Evolutionary conservation across 2,329 filamentous ascomycete species (phyloP).

Genomic region (Apiospora malaysiana): DNA sequence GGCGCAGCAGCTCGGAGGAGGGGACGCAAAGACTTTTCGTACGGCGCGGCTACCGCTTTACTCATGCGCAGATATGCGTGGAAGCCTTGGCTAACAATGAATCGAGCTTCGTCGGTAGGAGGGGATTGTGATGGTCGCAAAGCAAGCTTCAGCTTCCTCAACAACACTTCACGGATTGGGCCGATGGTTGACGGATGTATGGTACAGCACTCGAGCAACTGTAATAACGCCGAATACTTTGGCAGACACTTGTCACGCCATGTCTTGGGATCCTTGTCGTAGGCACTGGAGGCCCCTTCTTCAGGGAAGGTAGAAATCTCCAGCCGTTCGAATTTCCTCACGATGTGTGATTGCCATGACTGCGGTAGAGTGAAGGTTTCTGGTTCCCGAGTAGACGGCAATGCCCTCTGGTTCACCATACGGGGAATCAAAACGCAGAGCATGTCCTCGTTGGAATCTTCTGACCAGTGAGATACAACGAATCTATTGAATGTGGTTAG

Average conservation of each 20-base stretch:
- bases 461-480: slow-evolving; percentile 74
- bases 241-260: slow-evolving; percentile 70
- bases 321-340: slow-evolving; percentile 70
- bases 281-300: slow-evolving; percentile 54
- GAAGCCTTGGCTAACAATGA: slow-evolving; percentile 78
- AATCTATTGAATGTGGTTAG: slow-evolving; percentile 60
- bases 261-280: slow-evolving; percentile 65
- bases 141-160: slow-evolving; percentile 70
- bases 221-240: slow-evolving; percentile 71
- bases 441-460: slow-evolving; percentile 67
- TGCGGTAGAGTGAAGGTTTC: slow-evolving; percentile 65
- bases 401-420: slow-evolving; percentile 61
- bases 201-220: slow-evolving; percentile 64
- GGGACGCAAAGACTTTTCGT: slow-evolving; percentile 68
- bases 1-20: slow-evolving; percentile 70
- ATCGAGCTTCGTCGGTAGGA: slow-evolving; percentile 68
- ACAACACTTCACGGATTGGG: slow-evolving; percentile 68
- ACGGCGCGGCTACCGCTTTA: slow-evolving; percentile 55
- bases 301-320: slow-evolving; percentile 70
- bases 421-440: slow-evolving; percentile 72
- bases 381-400: slow-evolving; percentile 58
- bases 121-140: slow-evolving; percentile 65
- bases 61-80: slow-evolving; percentile 73
- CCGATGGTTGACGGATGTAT: slow-evolving; percentile 71
- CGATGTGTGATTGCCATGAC: slow-evolving; percentile 76